phyloP scores from a whole-genome alignment of 2,329 filamentous ascomycete genomes.

The Massarina eburnea region DNA sequence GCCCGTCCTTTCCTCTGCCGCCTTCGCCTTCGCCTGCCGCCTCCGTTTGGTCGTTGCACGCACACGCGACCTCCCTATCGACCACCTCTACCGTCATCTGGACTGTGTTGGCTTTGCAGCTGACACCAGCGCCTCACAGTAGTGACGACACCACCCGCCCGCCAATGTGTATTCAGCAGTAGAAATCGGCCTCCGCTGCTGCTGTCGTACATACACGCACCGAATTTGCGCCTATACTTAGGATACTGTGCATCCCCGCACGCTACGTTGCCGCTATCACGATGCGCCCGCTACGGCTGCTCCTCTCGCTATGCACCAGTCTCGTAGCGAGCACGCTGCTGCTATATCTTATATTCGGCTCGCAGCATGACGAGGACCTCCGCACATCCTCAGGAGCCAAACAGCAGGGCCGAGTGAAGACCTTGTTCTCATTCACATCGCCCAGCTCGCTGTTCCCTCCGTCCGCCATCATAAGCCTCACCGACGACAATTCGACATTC shows the following conservation, averaged over 20 bases:
- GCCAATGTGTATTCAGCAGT: constrained; percentile 23
- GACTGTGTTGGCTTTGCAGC: constrained; percentile 7
- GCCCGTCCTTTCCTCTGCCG: neutral
- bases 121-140: neutral
- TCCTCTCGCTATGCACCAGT: constrained; percentile 48
- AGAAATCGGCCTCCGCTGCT: constrained; percentile 28
- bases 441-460: constrained; percentile 89
- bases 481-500: constrained; percentile 96
- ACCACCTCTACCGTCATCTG: neutral
- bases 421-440: constrained; percentile 53
- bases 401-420: constrained; percentile 37
- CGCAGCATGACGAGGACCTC: constrained; percentile 20
- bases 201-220: constrained; percentile 6
- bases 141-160: constrained; percentile 5
- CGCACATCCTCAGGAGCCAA: constrained; percentile 17
- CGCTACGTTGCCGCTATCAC: constrained; percentile 24
- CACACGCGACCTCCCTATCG: neutral
- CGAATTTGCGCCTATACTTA: neutral
- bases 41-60: no score
- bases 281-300: constrained; percentile 40
- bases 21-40: no score
- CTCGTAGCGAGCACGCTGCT: constrained; percentile 48
- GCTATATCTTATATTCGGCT: constrained; percentile 41
- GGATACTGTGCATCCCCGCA: neutral
- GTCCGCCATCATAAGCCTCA: constrained; percentile 92